Evolutionary conservation across 441 rosid genomes (phyloP), one percentile per base, ranked within the genome.

Genomic region (California macrophylla): DNA sequence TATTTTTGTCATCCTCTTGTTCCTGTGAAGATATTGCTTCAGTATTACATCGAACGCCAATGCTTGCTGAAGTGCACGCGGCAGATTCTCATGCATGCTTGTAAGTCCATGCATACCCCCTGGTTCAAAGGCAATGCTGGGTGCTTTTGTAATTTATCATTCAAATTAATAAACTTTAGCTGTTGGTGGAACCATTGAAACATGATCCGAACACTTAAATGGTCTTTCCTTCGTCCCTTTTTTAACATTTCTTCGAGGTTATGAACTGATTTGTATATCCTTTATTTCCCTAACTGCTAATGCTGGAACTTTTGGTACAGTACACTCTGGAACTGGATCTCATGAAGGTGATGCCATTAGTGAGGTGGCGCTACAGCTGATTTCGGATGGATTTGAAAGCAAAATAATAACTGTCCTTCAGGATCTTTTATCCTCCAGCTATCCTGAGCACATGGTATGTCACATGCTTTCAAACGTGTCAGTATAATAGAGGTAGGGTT

Each of bases 1-100:
- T 60, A 25, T 12, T 25, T 58, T 21, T 50, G 76, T n/a, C 69
- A 36, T 67, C 69, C 71, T 67, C 21, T 2, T 71, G 45, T 71
- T 74, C 16, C 69, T 77, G 15, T 76, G 85, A 84, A 94, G 99
- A 74, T 87, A 66, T 77, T 86, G 84, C 89, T 89, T 69, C 93
- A 88, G 73, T 95, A 86, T 82, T 92, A 89, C 82, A 74, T 88
- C 5, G 98, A 95, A 82, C 88, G 99, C 18, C 98, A 95, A 74
- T 95, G 99, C 89, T 80, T 95, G 81, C 83, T 95, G 71, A 95
- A 92, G 85, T 90, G 98, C 78, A 89, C 89, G n/a, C 79, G 91
- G 83, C 82, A 76, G 74, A 83, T 92, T 80, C 87, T 95, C 73
- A 72, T 77, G 74, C 92, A 85, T 86, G 87, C 99, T 30, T 77